Evolutionary conservation across 768 basidiomycete genomes (phyloP), one percentile per base, ranked within the genome.

Genomic region (Russula emetica): DNA sequence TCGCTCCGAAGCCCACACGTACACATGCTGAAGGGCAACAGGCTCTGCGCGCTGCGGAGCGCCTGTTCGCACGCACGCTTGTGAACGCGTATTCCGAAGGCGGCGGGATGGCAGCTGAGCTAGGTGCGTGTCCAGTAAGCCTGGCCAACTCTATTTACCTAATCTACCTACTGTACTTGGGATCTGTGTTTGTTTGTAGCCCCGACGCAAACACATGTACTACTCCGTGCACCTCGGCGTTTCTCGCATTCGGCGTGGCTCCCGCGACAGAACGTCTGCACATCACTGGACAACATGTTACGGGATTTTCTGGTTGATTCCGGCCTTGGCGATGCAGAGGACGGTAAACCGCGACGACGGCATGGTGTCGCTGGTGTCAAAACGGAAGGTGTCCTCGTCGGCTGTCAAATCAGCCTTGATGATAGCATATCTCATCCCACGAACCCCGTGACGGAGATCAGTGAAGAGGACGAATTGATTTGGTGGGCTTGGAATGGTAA

Each of bases 401-500:
- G 69, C 16, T 75, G 74, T 67, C 71, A 50, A 58, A 64, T 30
- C 53, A 22, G 44, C 24, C 26, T 22, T 34, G 57, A 63, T 11
- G 65, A 63, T 42, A 60, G 58, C 3, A 58, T 8, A 5, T 18
- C 30, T n/a, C 56, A 40, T 7, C 60, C 14, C 42, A 11, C 26
- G 7, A 34, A 38, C 40, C 30, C 30, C 22, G 20, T 45, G 13
- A 49, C 24, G 62, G 63, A 38, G 28, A 57, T 20, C 47, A 60
- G 68, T 16, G 81, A 80, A 66, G 78, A 76, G 4, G 78, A 79
- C 34, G 81, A 82, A 64, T 68, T 77, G 71, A 80, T 82, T 56
- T 82, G 81, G 81, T 82, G 81, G 80, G 73, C 70, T 45, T 82
- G 81, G 81, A 73, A 82, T 44, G 80, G 80, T 14, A 80, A 77